phyloP scores from a whole-genome alignment of 768 basidiomycete genomes.

The Cystofilobasidium capitatum region DNA sequence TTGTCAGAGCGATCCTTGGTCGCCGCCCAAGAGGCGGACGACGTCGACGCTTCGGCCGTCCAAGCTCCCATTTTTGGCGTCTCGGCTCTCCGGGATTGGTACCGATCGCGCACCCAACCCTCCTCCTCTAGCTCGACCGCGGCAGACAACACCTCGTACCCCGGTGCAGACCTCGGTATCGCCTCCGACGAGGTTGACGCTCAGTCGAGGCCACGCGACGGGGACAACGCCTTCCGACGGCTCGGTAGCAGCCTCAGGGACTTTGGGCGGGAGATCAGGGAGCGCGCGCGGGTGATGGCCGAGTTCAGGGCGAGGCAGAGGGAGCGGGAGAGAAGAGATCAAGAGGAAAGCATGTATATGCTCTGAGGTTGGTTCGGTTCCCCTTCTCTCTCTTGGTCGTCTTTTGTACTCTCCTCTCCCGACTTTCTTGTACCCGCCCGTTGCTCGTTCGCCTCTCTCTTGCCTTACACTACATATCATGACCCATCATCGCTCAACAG shows the following conservation, averaged over 20 bases:
- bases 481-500: too few relatives aligned
- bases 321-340: background rate
- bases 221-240: background rate
- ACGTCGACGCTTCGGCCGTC: background rate
- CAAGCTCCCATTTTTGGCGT: background rate
- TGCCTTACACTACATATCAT: too few relatives aligned
- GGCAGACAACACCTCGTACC: background rate
- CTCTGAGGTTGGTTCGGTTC: background rate
- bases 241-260: background rate
- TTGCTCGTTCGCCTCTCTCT: too few relatives aligned
- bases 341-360: slow-evolving; percentile 3
- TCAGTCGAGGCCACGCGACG: background rate
- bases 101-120: background rate
- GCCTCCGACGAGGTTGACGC: too few relatives aligned
- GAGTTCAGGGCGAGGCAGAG: background rate
- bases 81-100: background rate
- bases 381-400: background rate
- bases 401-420: background rate
- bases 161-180: background rate
- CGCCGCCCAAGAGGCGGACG: background rate
- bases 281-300: background rate
- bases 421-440: too few relatives aligned
- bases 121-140: background rate
- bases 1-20: background rate
- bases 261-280: background rate